Percentiles rank a stretch among this genome's conserved stretches.
phyloP scores from a whole-genome alignment of 2,329 filamentous ascomycete species.

The Diplodia corticola region DNA sequence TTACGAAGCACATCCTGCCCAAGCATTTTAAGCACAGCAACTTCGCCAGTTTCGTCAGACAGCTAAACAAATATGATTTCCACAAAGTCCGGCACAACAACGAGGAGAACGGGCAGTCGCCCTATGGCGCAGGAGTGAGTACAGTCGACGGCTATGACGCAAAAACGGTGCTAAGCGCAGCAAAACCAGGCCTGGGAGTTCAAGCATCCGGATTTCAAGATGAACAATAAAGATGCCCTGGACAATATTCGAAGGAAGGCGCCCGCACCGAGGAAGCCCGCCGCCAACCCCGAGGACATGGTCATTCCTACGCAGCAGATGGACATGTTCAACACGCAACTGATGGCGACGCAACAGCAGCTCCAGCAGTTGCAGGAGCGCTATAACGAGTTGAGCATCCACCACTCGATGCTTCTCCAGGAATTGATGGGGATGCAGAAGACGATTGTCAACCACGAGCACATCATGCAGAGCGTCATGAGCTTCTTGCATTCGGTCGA shows the following conservation, averaged over 20 bases:
- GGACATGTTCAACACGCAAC: slow-evolving; percentile 81
- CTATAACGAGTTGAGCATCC: slow-evolving; percentile 73
- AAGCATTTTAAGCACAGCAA: slow-evolving; percentile 99
- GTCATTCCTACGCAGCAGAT: slow-evolving; percentile 83
- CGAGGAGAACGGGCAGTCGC: slow-evolving; percentile 78
- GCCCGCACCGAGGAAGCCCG: slow-evolving; percentile 78
- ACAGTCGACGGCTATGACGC: not conserved
- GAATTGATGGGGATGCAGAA: slow-evolving; percentile 66
- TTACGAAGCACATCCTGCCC: slow-evolving; percentile 93
- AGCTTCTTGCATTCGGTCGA: slow-evolving; percentile 66
- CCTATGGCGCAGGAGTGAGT: slow-evolving; percentile 75
- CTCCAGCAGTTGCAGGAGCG: slow-evolving; percentile 83
- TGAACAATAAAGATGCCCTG: slow-evolving; percentile 92
- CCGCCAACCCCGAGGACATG: slow-evolving; percentile 61
- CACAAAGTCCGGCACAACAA: slow-evolving; percentile 95
- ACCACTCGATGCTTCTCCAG: slow-evolving; percentile 64
- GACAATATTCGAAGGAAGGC: slow-evolving; percentile 97
- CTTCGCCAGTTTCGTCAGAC: slow-evolving; percentile 93
- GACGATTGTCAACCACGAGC: slow-evolving; percentile 71
- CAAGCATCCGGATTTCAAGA: slow-evolving; percentile 93
- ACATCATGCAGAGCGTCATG: slow-evolving; percentile 71
- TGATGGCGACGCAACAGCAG: slow-evolving; percentile 89
- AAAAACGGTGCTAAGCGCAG: not conserved
- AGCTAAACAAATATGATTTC: slow-evolving; percentile 97
- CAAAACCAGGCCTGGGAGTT: slow-evolving; percentile 80